A percentile compares a stretch with the other conserved stretches of the same genome.
Evolutionary conservation across 1,139 yeast genomes (phyloP).

Genomic region (Kodamaea anthophila): DNA sequence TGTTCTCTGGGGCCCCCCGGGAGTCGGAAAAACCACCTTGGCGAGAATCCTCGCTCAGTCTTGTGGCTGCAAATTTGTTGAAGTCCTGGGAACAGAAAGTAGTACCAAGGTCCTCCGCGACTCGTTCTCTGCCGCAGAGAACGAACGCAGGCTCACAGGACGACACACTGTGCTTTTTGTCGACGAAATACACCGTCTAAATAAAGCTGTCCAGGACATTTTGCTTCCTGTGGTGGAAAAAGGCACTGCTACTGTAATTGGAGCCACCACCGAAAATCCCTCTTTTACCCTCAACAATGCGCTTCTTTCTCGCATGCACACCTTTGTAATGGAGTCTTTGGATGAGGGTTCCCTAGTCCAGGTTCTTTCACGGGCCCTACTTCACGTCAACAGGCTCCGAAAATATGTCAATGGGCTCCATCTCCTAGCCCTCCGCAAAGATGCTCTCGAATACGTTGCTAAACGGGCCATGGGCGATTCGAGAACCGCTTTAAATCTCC

Average conservation of each 20-base stretch:
- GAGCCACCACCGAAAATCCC: slow-evolving; percentile 98
- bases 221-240: slow-evolving; percentile 69
- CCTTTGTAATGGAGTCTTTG: slow-evolving; percentile 72
- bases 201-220: slow-evolving; percentile 84
- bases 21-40: slow-evolving; percentile 87
- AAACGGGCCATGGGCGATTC: slow-evolving; percentile 87
- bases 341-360: slow-evolving; percentile 46
- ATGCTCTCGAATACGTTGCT: slow-evolving; percentile 64
- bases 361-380: slow-evolving; percentile 59
- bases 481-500: slow-evolving; percentile 68
- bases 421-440: slow-evolving; percentile 47
- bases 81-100: slow-evolving; percentile 80
- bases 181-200: slow-evolving; percentile 91
- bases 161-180: slow-evolving; percentile 73
- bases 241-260: slow-evolving; percentile 64
- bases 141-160: slow-evolving; percentile 59
- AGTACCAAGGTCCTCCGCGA: slow-evolving; percentile 66
- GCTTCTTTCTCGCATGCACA: slow-evolving; percentile 78
- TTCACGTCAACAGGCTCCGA: slow-evolving; percentile 54
- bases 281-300: slow-evolving; percentile 89
- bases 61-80: slow-evolving; percentile 58
- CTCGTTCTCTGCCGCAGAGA: slow-evolving; percentile 67
- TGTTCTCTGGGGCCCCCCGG: slow-evolving; percentile 94
- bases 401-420: slow-evolving; percentile 34
- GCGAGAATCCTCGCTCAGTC: slow-evolving; percentile 54